Conservation (phyloP, 805 yeast species). For the Candida morakotiae region DNA sequence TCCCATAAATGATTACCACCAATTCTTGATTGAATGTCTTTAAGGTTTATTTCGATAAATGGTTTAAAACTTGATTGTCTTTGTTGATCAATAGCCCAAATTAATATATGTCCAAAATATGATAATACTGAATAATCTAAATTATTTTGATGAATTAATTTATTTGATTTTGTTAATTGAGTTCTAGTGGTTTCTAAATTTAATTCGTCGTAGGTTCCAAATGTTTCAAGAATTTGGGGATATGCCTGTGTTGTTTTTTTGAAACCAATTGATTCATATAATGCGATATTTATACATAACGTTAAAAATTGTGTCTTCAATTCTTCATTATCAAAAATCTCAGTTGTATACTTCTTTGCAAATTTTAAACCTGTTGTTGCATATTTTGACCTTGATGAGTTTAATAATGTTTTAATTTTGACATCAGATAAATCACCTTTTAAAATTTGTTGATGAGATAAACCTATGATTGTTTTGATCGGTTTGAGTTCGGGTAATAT, state of each 20-base stretch:
- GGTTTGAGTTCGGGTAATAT: slow-evolving; percentile 29
- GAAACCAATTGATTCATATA: slow-evolving; percentile 33
- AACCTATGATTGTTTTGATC: slow-evolving; percentile 34
- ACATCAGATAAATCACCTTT: slow-evolving; percentile 30
- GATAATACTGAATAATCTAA: slow-evolving; percentile 36
- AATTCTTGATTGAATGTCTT: slow-evolving; percentile 17
- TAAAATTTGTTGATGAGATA: slow-evolving; percentile 31
- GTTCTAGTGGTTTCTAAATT: slow-evolving; percentile 30
- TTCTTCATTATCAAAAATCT: slow-evolving; percentile 19
- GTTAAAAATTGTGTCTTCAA: slow-evolving; percentile 20
- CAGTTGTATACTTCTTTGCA: slow-evolving; percentile 18
- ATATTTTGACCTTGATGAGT: slow-evolving; percentile 26
- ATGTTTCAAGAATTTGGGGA: slow-evolving; percentile 24
- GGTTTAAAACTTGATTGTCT: slow-evolving; percentile 8
- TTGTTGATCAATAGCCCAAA: slow-evolving; percentile 33
- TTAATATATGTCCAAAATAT: slow-evolving; percentile 33
- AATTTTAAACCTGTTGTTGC: slow-evolving; percentile 25
- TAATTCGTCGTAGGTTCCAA: slow-evolving; percentile 27
- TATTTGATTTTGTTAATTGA: slow-evolving; percentile 30
- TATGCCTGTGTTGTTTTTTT: slow-evolving; percentile 19
- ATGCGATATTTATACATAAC: slow-evolving; percentile 31
- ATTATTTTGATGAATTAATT: slow-evolving; percentile 28
- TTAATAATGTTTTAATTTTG: slow-evolving; percentile 30
- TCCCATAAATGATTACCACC: slow-evolving; percentile 43
- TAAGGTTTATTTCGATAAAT: slow-evolving; percentile 13